Base-by-base conservation (phyloP, 225 moss, liverwort and hornwort genomes). In the Polytrichum commune region DNA sequence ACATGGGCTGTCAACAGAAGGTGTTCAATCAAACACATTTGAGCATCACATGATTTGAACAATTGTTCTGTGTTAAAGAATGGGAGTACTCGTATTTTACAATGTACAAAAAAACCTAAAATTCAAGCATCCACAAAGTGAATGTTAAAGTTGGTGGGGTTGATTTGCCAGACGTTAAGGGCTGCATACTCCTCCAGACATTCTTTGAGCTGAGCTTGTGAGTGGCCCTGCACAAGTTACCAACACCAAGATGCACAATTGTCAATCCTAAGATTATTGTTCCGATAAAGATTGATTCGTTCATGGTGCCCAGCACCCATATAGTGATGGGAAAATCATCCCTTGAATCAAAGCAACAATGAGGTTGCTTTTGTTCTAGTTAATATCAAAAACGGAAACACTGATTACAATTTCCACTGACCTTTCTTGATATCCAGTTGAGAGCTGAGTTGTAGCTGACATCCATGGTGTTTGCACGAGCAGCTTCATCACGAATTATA, bases 351-450 rank as follows among this genome's bases (percentile, higher is more conserved):
- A 46, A 46, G 46, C 46, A 46, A 10, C 13, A 46, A 46, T 3
- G 46, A 46, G 13, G 46, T 46, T 46, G 4, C 46, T 13, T 3
- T 46, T 46, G 46, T 46, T 33, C 33, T 1, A 33, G 33, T 8
- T 33, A 4, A 46, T 46, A 3, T 46, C 46, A 46, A 46, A 46
- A 46, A 46, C 16, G 3, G 13, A 46, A 16, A 46, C 46, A 46
- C 4, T 46, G 16, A 46, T 46, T 3, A 46, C 7, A 4, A 13
- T 46, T 46, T 46, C 3, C 13, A 46, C 46, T 46, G 46, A 89
- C 95, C 89, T 97, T 97, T 78, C 91, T 88, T 20, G 90, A 90
- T 60, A 91, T 90, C 93, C 96, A 97, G 79, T 94, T 97, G 67
- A 91, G 78, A 29, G 92, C 96, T 29, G 82, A 86, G 64, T 84